Conservation (phyloP, 441 rosid species). For the Manihot esculenta region DNA sequence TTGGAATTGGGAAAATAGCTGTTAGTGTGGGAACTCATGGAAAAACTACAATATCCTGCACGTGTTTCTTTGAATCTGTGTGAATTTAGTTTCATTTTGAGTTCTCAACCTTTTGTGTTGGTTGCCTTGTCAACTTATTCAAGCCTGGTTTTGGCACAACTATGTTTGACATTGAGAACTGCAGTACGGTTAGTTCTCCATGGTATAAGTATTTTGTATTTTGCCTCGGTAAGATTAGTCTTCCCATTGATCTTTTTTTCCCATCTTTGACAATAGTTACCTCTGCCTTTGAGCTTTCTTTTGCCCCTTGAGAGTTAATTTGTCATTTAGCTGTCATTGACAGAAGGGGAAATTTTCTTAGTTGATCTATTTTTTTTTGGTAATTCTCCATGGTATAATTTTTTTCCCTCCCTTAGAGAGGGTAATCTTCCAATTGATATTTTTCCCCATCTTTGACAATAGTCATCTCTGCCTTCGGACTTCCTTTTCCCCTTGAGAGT, state of each 20-base stretch:
- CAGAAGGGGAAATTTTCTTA: not conserved
- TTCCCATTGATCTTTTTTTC: not conserved
- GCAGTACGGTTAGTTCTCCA: not conserved
- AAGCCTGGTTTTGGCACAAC: not conserved
- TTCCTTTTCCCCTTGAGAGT: no score
- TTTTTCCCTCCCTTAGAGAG: no score
- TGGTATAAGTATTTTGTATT: conserved; percentile 6
- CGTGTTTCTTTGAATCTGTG: not conserved
- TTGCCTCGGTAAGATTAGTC: not conserved
- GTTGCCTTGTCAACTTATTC: not conserved
- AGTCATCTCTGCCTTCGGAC: no score
- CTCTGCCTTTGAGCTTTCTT: not conserved
- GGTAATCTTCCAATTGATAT: no score
- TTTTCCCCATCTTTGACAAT: no score
- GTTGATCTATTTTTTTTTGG: conserved; percentile 3
- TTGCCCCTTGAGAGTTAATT: not conserved
- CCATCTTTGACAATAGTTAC: not conserved
- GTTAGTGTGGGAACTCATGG: not conserved
- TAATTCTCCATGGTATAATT: no score
- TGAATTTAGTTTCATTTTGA: not conserved
- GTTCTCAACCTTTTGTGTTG: not conserved
- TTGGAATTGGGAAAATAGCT: not conserved
- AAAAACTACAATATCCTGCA: not conserved
- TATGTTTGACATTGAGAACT: not conserved
- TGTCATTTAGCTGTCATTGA: not conserved